Percentiles rank a stretch among this genome's conserved stretches.
Conservation (phyloP, 2,329 filamentous ascomycete species). For the Tolypocladium nubicola region DNA sequence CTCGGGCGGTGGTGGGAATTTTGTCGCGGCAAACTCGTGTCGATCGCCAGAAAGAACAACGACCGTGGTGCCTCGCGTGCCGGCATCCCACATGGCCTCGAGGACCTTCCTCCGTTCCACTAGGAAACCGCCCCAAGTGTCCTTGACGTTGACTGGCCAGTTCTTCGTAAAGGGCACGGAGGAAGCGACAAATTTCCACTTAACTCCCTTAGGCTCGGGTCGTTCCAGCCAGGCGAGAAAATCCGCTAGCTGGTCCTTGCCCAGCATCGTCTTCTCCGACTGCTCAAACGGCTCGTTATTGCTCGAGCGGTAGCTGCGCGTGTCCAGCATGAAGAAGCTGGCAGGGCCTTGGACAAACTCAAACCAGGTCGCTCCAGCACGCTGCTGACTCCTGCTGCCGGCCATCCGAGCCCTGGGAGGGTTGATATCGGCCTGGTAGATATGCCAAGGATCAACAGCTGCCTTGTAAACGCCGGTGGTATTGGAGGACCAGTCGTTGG, state of each 20-base stretch:
- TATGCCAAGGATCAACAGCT: slow-evolving; percentile 73
- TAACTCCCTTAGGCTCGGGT: slow-evolving; percentile 64
- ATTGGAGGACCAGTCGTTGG: slow-evolving; percentile 72
- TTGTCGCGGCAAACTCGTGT: slow-evolving; percentile 93
- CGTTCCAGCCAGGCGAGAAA: slow-evolving; percentile 66
- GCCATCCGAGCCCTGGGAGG: slow-evolving; percentile 56
- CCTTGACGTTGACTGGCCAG: slow-evolving; percentile 77
- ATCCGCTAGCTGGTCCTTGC: slow-evolving; percentile 65
- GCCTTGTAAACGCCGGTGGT: slow-evolving; percentile 69
- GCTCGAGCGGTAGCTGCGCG: slow-evolving; percentile 72
- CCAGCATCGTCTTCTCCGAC: slow-evolving; percentile 76
- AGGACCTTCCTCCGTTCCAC: slow-evolving; percentile 68
- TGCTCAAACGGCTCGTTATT: slow-evolving; percentile 49
- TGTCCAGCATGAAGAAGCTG: slow-evolving; percentile 91
- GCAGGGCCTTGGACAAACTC: slow-evolving; percentile 83
- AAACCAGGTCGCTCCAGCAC: slow-evolving; percentile 66
- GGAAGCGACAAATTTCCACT: slow-evolving; percentile 88
- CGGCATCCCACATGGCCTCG: slow-evolving; percentile 85
- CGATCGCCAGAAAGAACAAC: slow-evolving; percentile 82
- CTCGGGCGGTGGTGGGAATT: slow-evolving; percentile 52
- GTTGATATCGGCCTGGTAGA: slow-evolving; percentile 80
- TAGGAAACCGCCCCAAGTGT: slow-evolving; percentile 93
- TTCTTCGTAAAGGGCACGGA: slow-evolving; percentile 96
- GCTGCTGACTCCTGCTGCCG: slow-evolving; percentile 23
- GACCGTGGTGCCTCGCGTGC: slow-evolving; percentile 64